These are phyloP conservation scores for Euclidium syriacum DNA, from an alignment of 345 rosid species.

Conservation along the genomic window DNA sequence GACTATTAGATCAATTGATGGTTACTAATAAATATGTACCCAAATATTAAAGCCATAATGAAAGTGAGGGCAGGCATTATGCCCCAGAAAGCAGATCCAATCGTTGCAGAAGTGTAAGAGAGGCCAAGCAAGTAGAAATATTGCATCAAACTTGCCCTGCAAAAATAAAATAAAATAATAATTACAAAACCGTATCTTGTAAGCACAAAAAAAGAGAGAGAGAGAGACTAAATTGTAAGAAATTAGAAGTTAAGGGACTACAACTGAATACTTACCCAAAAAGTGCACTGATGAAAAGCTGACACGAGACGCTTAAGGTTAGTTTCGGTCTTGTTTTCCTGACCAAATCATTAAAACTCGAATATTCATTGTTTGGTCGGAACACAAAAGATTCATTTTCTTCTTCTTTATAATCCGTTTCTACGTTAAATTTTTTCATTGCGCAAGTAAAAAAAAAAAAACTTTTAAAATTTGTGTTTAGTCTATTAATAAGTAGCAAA, in stretches of 20 bases:
- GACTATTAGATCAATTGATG: too few species aligned
- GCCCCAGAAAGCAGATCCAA: slow-evolving; percentile 54
- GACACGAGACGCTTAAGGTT: slow-evolving; percentile 42
- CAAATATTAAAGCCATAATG: slow-evolving; percentile 54
- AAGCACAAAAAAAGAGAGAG: not conserved
- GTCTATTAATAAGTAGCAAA: too few species aligned
- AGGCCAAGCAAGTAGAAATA: slow-evolving; percentile 62
- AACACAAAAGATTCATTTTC: too few species aligned
- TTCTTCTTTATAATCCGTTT: too few species aligned
- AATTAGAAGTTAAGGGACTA: too few species aligned
- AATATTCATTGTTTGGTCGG: not conserved
- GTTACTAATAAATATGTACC: too few species aligned
- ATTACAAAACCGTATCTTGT: too few species aligned
- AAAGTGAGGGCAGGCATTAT: slow-evolving; percentile 56
- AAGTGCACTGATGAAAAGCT: slow-evolving; percentile 59
- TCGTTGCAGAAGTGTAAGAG: slow-evolving; percentile 56
- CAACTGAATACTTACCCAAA: slow-evolving; percentile 44
- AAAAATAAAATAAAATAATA: too few species aligned
- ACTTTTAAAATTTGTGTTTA: too few species aligned
- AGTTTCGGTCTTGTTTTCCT: slow-evolving; percentile 70
- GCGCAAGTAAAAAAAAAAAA: too few species aligned
- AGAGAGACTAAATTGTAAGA: not conserved
- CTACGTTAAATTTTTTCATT: too few species aligned
- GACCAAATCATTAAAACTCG: slow-evolving; percentile 9
- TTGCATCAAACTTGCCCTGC: slow-evolving; percentile 62